These are phyloP conservation scores for Phytopythium litorale DNA, from an alignment of 352 stramenopile genomes.

Conservation along the genomic window DNA sequence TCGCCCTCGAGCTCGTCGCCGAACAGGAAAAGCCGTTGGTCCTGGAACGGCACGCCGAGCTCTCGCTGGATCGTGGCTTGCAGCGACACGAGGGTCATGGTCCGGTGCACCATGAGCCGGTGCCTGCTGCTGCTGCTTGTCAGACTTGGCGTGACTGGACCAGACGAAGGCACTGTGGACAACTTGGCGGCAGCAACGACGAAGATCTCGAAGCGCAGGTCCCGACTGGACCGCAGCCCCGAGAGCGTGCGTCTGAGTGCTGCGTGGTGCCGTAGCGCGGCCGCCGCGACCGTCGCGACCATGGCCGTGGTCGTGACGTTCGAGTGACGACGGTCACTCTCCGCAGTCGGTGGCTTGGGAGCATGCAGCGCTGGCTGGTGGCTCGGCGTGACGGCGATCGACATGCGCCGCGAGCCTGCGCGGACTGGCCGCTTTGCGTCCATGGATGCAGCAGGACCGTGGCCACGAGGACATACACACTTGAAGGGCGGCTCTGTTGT, in stretches of 20 bases:
- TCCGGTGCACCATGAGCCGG: constrained; percentile 33
- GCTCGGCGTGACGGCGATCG: constrained; percentile 8
- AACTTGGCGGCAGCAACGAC: constrained; percentile 33
- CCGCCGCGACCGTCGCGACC: constrained; percentile 3
- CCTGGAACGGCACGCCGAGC: constrained; percentile 50
- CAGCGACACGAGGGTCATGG: constrained; percentile 47
- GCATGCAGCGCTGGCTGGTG: neutral
- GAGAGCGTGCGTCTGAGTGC: constrained; percentile 16
- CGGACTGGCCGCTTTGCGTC: neutral
- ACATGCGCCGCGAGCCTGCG: constrained; percentile 2
- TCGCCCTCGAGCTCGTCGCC: constrained; percentile 56
- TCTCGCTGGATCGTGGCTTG: constrained; percentile 57
- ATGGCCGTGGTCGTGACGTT: constrained; percentile 1
- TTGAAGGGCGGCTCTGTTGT: no score
- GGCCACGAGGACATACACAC: no score
- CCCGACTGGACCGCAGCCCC: constrained; percentile 11
- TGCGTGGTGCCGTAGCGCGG: neutral
- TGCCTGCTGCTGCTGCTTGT: constrained; percentile 1
- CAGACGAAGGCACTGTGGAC: constrained; percentile 11
- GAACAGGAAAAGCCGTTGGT: constrained; percentile 55
- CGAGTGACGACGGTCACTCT: neutral
- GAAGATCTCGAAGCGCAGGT: constrained; percentile 48
- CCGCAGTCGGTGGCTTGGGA: neutral
- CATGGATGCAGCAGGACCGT: neutral
- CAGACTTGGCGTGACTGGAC: neutral